Base-by-base conservation (phyloP, 768 basidiomycete species). In the Leccinum rimulosum region DNA sequence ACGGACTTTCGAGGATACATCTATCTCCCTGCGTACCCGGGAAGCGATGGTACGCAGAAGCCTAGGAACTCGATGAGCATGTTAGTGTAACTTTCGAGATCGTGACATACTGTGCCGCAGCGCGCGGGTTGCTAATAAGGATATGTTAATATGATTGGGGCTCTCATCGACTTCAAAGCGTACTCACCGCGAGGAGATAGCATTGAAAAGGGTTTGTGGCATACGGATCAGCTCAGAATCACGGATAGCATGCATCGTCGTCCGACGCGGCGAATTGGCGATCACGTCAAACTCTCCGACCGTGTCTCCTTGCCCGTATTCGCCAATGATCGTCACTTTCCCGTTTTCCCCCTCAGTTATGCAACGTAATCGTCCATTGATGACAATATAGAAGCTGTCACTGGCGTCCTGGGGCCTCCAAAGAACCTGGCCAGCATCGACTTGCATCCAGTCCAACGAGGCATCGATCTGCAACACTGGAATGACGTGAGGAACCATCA, bases 261-360 rank as follows among this genome's bases (percentile, higher is more conserved):
- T 95, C 56, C 89, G 83, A 58, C 97, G 84, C 3, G 84, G 83
- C 17, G 88, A 90, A 65, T 88, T 91, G 8, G 95, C 97, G 67
- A 99, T 98, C 54, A 97, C 97, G 71, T 98, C 97, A 12, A 99
- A 80, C 73, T 99, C 97, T 27, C 97, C 97, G 52, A 98, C 94
- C 0, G 92, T 91, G 68, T 98, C 96, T 10, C 95, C 95, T 73
- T 98, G 95, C 40, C 97, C 97, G 67, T 96, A 96, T 77, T 99
- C 97, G 8, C 87, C 92, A 2, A 89, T 80, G 51, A 98, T 95
- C 10, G 83, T 83, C 38, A 96, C 87, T 36, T 81, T 85, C 6
- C 91, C 93, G 30, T 78, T 80, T 28, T 89, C 86, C 25, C 84
- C 84, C 67, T 98, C 95, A 14, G 84, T 81, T 59, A 98, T 88